Evolutionary conservation across 2,329 filamentous ascomycete species (phyloP), one percentile per base, ranked within the genome.

Genomic region (Calonectria fujianensis): DNA sequence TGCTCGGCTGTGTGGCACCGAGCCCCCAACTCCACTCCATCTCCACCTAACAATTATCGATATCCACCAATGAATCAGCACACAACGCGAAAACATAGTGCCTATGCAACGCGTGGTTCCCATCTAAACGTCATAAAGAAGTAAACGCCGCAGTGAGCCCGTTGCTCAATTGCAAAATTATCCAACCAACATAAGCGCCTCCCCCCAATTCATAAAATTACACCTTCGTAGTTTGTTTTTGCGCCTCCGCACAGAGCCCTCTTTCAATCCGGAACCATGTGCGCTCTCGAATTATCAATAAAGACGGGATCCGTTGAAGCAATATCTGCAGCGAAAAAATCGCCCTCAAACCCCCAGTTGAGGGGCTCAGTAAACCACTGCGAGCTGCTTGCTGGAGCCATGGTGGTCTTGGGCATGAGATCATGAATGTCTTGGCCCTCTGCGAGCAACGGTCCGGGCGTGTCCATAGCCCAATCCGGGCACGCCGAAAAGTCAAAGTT

Each of bases 401-500:
- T 31, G 5, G 11, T 32, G 29, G 27, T 7, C 14, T 54, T 54
- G 51, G 27, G 14, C 27, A 32, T 54, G 16, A 54, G 29, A 31
- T 54, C 29, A 54, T 54, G 51, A 27, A 54, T 32, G 6, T 54
- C 51, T 32, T 54, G 51, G 51, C 51, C 29, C 18, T 32, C 51
- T 31, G 27, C 29, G 6, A 48, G 45, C 16, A 54, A n/a, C 29
- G 29, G 16, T 8, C 29, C 51, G 51, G 51, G 27, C 16, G 29
- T 14, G 7, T 54, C 29, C 51, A 54, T 2, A 6, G 27, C 51
- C 51, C 51, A 54, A 54, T 54, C 29, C 27, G 51, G 27, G 29
- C 51, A 54, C 16, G 14, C 27, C 27, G 51, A 54, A 32, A 54
- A 54, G 51, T 54, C 51, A 54, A 54, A 54, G 29, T 32, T 54